Evolutionary conservation across 1,284 basidiomycete species (phyloP), one percentile per base, ranked within the genome.

Genomic region (Trametes pubescens): DNA sequence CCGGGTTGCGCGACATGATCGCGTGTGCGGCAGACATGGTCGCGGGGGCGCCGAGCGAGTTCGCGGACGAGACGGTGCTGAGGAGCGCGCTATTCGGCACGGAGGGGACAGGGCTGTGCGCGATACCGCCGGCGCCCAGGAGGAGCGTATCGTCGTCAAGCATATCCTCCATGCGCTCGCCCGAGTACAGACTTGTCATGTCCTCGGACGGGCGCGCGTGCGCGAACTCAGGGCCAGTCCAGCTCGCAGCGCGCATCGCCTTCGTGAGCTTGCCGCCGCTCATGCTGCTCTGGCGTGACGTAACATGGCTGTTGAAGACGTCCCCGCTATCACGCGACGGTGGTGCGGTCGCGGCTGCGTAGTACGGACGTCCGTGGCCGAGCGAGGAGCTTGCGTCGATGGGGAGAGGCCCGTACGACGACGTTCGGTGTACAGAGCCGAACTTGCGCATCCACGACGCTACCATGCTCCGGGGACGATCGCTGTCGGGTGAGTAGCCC

Each of bases 211-310:
- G 74, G 4, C 75, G 65, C n/a, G 68, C 63, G 58, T 82, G 81
- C 4, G 74, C 71, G 29, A 80, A 80, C 34, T 86, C 83, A 21
- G 67, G 64, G 4, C 57, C 67, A 2, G 80, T 82, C 87, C 87
- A 89, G 71, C 87, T 89, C 51, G 87, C 87, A 10, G 88, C 88
- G 14, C 88, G 80, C 68, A 85, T 79, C 26, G 82, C 83, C 26
- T 79, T 74, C 1, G 76, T 77, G 57, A 80, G 69, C 55, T 66
- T 64, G n/a, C 73, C 74, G 51, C 71, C 74, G 51, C 71, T 65
- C 62, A 72, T 66, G 58, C 72, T 73, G 67, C 76, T 78, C 61
- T 69, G 69, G 54, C 69, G 69, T 8, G 64, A 62, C 61, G 70
- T 62, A 51, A 69, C 57, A 61, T 68, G 61, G 43, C 72, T 72